phyloP scores from a whole-genome alignment of 2,329 filamentous ascomycete genomes.

The Penicillium vulpinum region DNA sequence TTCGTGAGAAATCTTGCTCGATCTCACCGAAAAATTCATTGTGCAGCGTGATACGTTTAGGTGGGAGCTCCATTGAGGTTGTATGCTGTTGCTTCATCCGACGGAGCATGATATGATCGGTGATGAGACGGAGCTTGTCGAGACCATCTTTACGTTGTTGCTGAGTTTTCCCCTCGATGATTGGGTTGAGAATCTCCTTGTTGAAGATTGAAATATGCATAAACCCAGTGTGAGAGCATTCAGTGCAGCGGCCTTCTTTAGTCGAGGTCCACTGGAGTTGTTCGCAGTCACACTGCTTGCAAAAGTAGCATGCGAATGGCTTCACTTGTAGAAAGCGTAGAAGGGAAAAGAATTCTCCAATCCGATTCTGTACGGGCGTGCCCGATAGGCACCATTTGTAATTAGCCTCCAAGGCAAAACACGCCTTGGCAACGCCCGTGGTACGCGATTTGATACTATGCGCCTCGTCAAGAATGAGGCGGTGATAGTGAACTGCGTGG shows the following conservation, averaged over 20 bases:
- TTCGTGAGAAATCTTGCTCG: conserved; percentile 91
- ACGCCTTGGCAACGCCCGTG: conserved; percentile 90
- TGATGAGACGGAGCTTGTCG: conserved; percentile 79
- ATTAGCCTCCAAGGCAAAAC: conserved; percentile 81
- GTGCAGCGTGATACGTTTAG: conserved; percentile 89
- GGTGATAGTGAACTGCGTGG: conserved; percentile 83
- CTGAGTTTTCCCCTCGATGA: conserved; percentile 57
- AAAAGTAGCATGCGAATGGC: conserved; percentile 92
- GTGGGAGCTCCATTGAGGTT: conserved; percentile 91
- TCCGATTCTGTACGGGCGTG: conserved; percentile 93
- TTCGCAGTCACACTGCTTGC: conserved; percentile 80
- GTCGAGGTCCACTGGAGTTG: conserved; percentile 81
- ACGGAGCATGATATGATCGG: conserved; percentile 91
- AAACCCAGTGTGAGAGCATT: conserved; percentile 66
- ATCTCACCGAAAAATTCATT: conserved; percentile 96
- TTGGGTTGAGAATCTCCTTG: conserved; percentile 87
- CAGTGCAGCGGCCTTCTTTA: conserved; percentile 66
- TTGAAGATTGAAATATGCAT: conserved; percentile 83
- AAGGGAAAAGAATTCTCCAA: conserved; percentile 94
- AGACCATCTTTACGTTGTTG: conserved; percentile 68
- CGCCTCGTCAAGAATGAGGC: conserved; percentile 90
- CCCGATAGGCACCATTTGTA: conserved; percentile 97
- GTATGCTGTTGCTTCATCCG: conserved; percentile 93
- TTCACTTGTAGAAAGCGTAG: conserved; percentile 85
- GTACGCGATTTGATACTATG: conserved; percentile 89